Conservation (phyloP, 306 rosid genomes). For the Benincasa hispida region DNA sequence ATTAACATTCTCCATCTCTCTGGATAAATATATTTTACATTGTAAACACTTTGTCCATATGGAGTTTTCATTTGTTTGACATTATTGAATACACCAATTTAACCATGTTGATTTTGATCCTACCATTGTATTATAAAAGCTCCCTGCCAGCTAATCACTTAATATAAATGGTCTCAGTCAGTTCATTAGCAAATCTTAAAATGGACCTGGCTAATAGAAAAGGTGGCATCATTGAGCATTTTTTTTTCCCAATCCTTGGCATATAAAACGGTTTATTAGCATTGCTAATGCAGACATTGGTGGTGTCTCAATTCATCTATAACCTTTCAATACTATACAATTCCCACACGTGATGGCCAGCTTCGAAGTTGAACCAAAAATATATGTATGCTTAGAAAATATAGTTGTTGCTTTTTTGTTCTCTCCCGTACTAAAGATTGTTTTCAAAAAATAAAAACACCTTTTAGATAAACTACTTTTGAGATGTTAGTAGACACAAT, state of each 20-base stretch:
- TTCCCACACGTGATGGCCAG: not conserved
- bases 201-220: not conserved
- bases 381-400: not conserved
- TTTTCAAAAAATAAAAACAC: not conserved
- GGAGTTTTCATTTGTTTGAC: not conserved
- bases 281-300: not conserved
- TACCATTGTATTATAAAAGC: not conserved
- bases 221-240: not conserved
- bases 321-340: not conserved
- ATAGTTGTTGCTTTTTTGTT: not conserved
- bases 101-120: not conserved
- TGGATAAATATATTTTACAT: constrained; percentile 14
- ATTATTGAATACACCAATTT: not conserved
- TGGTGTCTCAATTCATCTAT: not conserved
- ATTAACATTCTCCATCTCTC: constrained; percentile 76
- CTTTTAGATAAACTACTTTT: not conserved
- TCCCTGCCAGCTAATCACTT: not conserved
- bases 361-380: not conserved
- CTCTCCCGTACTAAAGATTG: not conserved
- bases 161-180: not conserved
- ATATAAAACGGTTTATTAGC: not conserved
- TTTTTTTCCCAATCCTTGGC: not conserved
- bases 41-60: not conserved
- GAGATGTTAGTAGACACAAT: not conserved
- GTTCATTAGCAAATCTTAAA: not conserved